A percentile compares a stretch with the other conserved stretches of the same genome.
Conservation (phyloP, 495 filamentous ascomycete genomes). For the Parathielavia hyrcaniae region DNA sequence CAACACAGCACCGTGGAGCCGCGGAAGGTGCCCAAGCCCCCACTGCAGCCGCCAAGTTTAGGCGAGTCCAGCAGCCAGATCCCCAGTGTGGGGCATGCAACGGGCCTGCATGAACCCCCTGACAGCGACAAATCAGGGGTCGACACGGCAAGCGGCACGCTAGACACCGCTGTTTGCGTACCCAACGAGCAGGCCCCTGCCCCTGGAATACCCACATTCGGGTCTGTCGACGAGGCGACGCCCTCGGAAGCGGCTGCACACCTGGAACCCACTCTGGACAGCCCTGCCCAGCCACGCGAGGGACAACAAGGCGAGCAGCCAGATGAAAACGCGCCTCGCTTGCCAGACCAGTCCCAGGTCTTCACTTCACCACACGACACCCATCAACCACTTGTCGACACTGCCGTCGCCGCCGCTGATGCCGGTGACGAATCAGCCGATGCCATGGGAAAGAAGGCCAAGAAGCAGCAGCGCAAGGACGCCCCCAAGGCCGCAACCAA, state of each 20-base stretch:
- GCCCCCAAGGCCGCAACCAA: conserved; percentile 15
- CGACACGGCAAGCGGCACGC: conserved; percentile 25
- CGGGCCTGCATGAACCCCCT: conserved; percentile 23
- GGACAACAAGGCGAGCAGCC: conserved; percentile 13
- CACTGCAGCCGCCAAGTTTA: conserved; percentile 15
- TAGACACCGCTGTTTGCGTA: conserved; percentile 32
- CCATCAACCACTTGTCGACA: conserved; percentile 12
- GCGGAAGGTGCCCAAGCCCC: conserved; percentile 16
- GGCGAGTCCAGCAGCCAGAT: conserved; percentile 22
- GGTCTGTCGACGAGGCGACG: conserved; percentile 7
- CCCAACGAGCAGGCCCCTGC: conserved; percentile 21
- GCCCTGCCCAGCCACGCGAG: conserved; percentile 11
- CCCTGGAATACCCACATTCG: conserved; percentile 19
- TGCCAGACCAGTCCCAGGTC: conserved; percentile 12
- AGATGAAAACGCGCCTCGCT: conserved; percentile 14
- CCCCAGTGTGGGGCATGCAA: conserved; percentile 24
- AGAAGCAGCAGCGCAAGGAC: conserved; percentile 32
- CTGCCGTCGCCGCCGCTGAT: conserved; percentile 9
- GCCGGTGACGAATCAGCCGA: conserved; percentile 19
- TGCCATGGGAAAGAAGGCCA: conserved; percentile 31
- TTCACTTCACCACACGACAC: conserved; percentile 9
- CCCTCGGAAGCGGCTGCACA: conserved; percentile 8
- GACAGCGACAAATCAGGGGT: conserved; percentile 27
- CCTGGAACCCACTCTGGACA: conserved; percentile 9
- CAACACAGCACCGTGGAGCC: conserved; percentile 7